Percentiles rank a stretch among this genome's conserved stretches.
These are phyloP conservation scores for Vanrija sp. DNA, from an alignment of 1,284 basidiomycete species.

Conservation along the genomic window DNA sequence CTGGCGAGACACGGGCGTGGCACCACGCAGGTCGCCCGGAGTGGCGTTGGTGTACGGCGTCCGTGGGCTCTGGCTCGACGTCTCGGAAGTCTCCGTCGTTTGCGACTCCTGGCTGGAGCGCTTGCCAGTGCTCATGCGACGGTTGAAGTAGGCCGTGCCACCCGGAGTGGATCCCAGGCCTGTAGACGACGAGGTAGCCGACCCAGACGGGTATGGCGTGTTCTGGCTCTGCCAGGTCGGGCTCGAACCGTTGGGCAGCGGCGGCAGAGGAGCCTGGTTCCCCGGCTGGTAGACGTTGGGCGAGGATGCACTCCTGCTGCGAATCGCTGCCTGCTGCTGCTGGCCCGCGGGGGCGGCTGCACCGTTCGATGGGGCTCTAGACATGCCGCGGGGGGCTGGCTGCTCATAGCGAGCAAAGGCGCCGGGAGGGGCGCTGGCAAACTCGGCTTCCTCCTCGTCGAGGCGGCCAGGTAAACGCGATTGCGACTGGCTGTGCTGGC, in stretches of 20 bases:
- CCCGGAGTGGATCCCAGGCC: constrained; percentile 21
- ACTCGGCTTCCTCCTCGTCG: constrained; percentile 6
- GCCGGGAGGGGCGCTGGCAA: constrained; percentile 3
- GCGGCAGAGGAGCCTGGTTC: constrained; percentile 19
- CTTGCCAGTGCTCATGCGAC: constrained; percentile 33
- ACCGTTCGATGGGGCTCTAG: constrained; percentile 31
- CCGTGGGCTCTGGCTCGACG: constrained; percentile 42
- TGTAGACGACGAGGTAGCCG: constrained; percentile 29
- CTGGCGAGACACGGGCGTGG: constrained; percentile 32
- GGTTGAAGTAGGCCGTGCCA: constrained; percentile 39
- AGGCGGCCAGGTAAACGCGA: not conserved
- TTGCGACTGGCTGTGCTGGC: constrained; percentile 4
- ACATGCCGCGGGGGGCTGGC: constrained; percentile 30
- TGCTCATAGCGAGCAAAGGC: constrained; percentile 22
- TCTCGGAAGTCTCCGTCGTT: constrained; percentile 47
- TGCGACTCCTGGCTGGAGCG: constrained; percentile 39
- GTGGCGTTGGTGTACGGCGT: constrained; percentile 56
- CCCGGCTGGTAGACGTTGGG: constrained; percentile 51
- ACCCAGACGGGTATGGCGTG: constrained; percentile 11
- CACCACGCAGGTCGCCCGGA: constrained; percentile 48
- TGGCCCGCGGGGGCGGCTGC: not conserved
- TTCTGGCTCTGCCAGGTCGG: constrained; percentile 9
- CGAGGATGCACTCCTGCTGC: constrained; percentile 50
- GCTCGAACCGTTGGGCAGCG: constrained; percentile 14
- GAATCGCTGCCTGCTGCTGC: constrained; percentile 20